Evolutionary conservation across 1,284 basidiomycete genomes (phyloP), one percentile per base, ranked within the genome.

Genomic region (Xerocomus amazonicus): DNA sequence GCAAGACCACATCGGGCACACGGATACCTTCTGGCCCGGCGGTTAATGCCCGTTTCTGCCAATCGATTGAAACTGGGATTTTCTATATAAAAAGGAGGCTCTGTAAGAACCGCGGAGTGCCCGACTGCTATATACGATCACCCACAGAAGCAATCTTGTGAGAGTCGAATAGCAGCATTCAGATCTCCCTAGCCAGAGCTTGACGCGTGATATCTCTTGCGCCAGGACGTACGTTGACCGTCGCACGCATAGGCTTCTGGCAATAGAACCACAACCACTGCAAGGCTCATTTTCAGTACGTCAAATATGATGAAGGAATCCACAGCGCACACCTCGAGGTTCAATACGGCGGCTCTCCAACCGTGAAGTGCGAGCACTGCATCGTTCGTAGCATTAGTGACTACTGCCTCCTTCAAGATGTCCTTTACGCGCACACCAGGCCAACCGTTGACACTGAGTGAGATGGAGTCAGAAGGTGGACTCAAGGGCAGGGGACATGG

Each of bases 261-360:
- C 34, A 1, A 3, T 47, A 33, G 13, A 67, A 65, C 1, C 63
- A 65, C 3, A 66, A 66, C 59, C 66, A 65, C 63, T 68, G 13
- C 28, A 8, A 33, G 0, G 12, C 9, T 31, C n/a, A 5, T 16
- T 10, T 16, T 52, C 34, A 57, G 50, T 17, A 46, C 16, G 17
- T 34, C 17, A 4, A 29, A 26, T 17, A 9, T 10, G 6, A 14
- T 6, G 23, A 14, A 23, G 9, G 29, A 43, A 39, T 17, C 5
- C 1, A 41, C 23, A 12, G 13, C 23, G 4, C 50, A 32, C 17
- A 66, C 63, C 52, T 64, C 50, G 27, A 68, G 41, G 10, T 51
- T 51, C 8, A 65, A 17, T n/a, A 51, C 45, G 6, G 51, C 62
- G 0, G 51, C n/a, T 27, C 66, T 53, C 55, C 63, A 68, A 2